A percentile compares a stretch with the other conserved stretches of the same genome.
Evolutionary conservation across 2,329 filamentous ascomycete genomes (phyloP).

Genomic region (Ciborinia camelliae): DNA sequence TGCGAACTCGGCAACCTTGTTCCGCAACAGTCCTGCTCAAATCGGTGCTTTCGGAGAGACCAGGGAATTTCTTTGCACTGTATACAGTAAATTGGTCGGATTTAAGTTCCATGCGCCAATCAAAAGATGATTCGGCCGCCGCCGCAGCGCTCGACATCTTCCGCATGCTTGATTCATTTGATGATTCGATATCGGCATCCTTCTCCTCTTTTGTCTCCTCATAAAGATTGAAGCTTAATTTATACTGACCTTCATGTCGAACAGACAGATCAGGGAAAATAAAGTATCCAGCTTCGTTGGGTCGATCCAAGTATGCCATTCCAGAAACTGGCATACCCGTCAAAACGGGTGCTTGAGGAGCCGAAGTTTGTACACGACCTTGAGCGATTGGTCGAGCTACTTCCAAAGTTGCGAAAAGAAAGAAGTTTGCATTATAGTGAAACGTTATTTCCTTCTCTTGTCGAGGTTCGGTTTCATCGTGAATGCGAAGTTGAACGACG

Average conservation of each 20-base stretch:
- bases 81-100: slow-evolving; percentile 83
- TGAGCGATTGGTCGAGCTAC: slow-evolving; percentile 79
- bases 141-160: slow-evolving; percentile 41
- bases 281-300: slow-evolving; percentile 79
- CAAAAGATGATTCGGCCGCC: slow-evolving; percentile 53
- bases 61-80: slow-evolving; percentile 98
- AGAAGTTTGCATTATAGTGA: slow-evolving; percentile 94
- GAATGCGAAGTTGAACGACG: slow-evolving; percentile 86
- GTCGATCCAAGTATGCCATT: slow-evolving; percentile 92
- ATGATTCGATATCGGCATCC: slow-evolving; percentile 62
- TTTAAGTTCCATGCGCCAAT: slow-evolving; percentile 86
- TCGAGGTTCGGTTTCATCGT: slow-evolving; percentile 54
- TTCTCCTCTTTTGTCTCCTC: slow-evolving; percentile 86
- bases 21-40: slow-evolving; percentile 90
- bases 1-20: slow-evolving; percentile 93
- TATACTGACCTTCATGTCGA: slow-evolving; percentile 88
- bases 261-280: slow-evolving; percentile 97
- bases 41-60: slow-evolving; percentile 81
- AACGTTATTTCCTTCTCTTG: slow-evolving; percentile 61
- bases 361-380: slow-evolving; percentile 65
- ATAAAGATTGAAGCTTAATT: slow-evolving; percentile 87
- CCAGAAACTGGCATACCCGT: slow-evolving; percentile 94
- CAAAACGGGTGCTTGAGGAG: slow-evolving; percentile 74
- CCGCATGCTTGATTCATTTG: slow-evolving; percentile 36
- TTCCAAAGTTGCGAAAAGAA: slow-evolving; percentile 90